Evolutionary conservation across 2,329 filamentous ascomycete species (phyloP).

Genomic region (Orbilia blumenaviensis): DNA sequence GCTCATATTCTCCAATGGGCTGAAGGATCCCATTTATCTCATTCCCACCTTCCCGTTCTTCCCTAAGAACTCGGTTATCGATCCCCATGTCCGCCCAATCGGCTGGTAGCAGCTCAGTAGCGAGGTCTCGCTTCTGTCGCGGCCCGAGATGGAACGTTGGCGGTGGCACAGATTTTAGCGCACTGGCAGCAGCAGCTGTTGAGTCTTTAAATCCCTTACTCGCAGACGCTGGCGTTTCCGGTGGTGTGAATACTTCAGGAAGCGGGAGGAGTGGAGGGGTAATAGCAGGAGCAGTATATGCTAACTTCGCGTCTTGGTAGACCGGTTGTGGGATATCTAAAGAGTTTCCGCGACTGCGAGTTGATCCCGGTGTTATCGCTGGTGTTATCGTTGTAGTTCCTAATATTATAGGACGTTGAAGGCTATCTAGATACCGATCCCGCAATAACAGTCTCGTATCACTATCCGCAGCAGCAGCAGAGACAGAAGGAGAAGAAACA

Average conservation of each 20-base stretch:
- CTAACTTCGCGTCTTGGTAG: constrained; percentile 27
- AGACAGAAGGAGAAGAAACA: no score
- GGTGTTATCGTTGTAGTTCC: constrained; percentile 14
- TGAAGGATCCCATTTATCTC: constrained; percentile 3
- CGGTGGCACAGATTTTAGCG: constrained; percentile 22
- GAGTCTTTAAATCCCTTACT: no score
- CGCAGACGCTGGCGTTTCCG: constrained; percentile 23
- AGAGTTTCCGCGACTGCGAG: constrained; percentile 6
- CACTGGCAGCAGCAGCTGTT: no score
- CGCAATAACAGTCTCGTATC: constrained; percentile 22
- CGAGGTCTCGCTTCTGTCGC: not conserved
- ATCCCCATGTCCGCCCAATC: constrained; percentile 39
- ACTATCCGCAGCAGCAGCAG: constrained; percentile 6
- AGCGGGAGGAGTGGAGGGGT: not conserved
- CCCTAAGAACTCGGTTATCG: constrained; percentile 12
- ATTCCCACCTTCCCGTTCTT: no score
- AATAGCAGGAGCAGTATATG: not conserved
- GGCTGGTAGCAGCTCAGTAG: not conserved
- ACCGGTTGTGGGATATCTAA: constrained; percentile 27
- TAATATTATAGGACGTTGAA: constrained; percentile 35
- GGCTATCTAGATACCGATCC: constrained; percentile 39
- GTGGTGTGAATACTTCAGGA: constrained; percentile 40
- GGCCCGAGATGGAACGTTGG: constrained; percentile 14
- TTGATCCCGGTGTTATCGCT: no score
- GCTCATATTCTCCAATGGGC: constrained; percentile 12